These are phyloP conservation scores for Cudoniella acicularis DNA, from an alignment of 495 filamentous ascomycete genomes.

Conservation along the genomic window DNA sequence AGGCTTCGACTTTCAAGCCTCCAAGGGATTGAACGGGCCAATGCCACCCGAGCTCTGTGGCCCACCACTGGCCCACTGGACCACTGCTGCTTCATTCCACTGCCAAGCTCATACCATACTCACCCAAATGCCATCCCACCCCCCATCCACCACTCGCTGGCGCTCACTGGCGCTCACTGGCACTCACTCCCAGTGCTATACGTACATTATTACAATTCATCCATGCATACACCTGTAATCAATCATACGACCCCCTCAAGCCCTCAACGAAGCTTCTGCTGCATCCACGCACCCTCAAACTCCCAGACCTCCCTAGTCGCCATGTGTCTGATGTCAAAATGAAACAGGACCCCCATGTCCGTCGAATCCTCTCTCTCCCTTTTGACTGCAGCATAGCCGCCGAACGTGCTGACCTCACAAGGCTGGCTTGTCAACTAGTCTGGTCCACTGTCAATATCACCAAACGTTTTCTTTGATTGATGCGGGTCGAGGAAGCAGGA, in stretches of 20 bases:
- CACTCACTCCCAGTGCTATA: neutral
- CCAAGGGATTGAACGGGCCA: neutral
- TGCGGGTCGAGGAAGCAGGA: neutral
- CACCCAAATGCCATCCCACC: neutral
- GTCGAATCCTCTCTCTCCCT: neutral
- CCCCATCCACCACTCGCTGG: neutral
- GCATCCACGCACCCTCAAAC: neutral
- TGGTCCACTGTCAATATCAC: neutral
- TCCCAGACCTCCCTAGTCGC: neutral
- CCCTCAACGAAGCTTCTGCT: neutral
- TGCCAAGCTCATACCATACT: too few relatives aligned
- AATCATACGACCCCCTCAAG: neutral
- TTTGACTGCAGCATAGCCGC: neutral
- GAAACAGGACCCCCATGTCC: neutral
- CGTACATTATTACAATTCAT: neutral
- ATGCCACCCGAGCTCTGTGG: neutral
- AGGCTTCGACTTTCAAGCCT: neutral
- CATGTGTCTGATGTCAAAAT: conserved; percentile 5
- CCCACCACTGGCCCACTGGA: too few relatives aligned
- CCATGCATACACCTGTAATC: neutral
- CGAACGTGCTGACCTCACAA: neutral
- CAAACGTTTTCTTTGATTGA: neutral
- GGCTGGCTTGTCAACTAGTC: neutral
- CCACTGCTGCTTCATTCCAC: too few relatives aligned
- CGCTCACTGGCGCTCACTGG: neutral